These are phyloP conservation scores for Fagopyrum homotropicum DNA, from an alignment of 148 eudicot species.

Conservation along the genomic window DNA sequence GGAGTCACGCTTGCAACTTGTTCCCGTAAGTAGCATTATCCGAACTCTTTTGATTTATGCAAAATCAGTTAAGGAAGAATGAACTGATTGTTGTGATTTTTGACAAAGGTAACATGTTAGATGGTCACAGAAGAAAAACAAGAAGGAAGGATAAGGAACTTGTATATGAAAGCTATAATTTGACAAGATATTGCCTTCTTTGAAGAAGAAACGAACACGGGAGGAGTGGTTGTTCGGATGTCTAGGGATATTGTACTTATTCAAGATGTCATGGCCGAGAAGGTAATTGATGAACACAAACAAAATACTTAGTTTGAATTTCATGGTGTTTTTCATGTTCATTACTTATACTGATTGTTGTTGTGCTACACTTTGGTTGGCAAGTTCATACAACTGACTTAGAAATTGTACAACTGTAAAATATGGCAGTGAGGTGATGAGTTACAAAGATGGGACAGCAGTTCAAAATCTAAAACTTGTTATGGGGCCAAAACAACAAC, in stretches of 20 bases:
- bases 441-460: too few species aligned
- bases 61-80: background rate
- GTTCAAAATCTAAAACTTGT: too few species aligned
- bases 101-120: constrained; percentile 38
- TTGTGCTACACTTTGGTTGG: constrained; percentile 37
- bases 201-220: constrained; percentile 29
- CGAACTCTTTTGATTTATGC: background rate
- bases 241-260: constrained; percentile 35
- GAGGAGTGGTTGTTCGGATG: constrained; percentile 33
- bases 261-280: constrained; percentile 42
- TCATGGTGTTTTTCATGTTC: too few species aligned
- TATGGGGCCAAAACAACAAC: too few species aligned
- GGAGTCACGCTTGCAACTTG: constrained; percentile 32
- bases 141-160: constrained; percentile 29
- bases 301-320: too few species aligned
- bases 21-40: constrained; percentile 28
- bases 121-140: constrained; percentile 41
- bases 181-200: constrained; percentile 35
- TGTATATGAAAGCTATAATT: constrained; percentile 31
- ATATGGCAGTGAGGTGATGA: too few species aligned
- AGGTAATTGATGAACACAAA: constrained; percentile 14
- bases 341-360: background rate
- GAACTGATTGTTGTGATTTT: background rate
- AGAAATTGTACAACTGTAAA: too few species aligned
- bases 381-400: constrained; percentile 38